A percentile compares a stretch with the other conserved stretches of the same genome.
Evolutionary conservation across 805 yeast species (phyloP).

Genomic region (Metschnikowia similis): DNA sequence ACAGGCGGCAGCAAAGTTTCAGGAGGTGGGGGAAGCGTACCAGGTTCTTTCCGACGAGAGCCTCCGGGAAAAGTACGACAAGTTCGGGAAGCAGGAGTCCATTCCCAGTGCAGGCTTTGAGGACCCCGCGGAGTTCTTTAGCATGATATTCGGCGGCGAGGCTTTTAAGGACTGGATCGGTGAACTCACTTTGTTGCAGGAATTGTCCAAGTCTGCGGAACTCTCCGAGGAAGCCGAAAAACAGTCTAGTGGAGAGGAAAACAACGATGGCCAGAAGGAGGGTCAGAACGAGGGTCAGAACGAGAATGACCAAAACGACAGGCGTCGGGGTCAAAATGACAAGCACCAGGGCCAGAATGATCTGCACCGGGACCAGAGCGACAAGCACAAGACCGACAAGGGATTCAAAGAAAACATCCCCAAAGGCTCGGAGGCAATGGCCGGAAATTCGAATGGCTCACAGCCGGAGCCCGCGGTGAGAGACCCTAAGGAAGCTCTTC

Average conservation of each 20-base stretch:
- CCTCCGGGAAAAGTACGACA: conserved; percentile 65
- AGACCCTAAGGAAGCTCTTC: conserved; percentile 6
- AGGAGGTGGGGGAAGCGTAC: conserved; percentile 63
- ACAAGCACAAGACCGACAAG: neutral
- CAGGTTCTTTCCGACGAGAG: conserved; percentile 68
- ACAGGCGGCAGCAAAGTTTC: conserved; percentile 40
- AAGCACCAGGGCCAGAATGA: too few relatives aligned
- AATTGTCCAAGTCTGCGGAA: conserved; percentile 40
- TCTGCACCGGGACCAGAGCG: too few relatives aligned
- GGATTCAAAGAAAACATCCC: neutral
- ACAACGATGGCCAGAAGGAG: neutral
- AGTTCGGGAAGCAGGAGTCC: conserved; percentile 69
- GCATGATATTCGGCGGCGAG: conserved; percentile 82
- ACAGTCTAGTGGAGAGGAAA: neutral
- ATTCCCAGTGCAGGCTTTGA: conserved; percentile 69
- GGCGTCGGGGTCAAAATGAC: too few relatives aligned
- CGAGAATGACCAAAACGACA: neutral
- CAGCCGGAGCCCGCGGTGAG: neutral
- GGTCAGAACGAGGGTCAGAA: neutral
- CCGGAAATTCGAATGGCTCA: neutral
- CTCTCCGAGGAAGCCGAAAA: conserved; percentile 31
- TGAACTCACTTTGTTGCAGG: conserved; percentile 45
- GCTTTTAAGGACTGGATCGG: conserved; percentile 63
- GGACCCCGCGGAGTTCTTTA: conserved; percentile 60
- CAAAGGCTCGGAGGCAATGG: neutral